A percentile compares a stretch with the other conserved stretches of the same genome.
phyloP scores from a whole-genome alignment of 768 basidiomycete genomes.

The Xerocomellus dryophilus region DNA sequence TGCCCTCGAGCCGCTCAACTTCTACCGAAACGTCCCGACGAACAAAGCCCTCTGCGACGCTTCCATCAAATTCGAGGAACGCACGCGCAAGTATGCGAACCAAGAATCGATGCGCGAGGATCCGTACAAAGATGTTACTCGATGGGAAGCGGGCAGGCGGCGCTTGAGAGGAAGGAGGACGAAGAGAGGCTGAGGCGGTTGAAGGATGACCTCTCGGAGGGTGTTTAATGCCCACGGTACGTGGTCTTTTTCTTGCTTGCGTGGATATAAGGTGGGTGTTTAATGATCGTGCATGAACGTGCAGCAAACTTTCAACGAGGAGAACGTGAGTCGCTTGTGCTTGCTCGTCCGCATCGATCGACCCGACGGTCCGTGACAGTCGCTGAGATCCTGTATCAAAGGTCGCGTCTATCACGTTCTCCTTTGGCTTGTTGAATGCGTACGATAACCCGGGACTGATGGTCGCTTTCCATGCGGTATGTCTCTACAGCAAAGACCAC shows the following conservation, averaged over 20 bases:
- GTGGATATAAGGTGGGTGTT: not conserved
- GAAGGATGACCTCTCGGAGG: slow-evolving; percentile 75
- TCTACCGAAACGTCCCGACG: slow-evolving; percentile 81
- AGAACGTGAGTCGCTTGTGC: slow-evolving; percentile 49
- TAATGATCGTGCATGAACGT: not conserved
- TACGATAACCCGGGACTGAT: too few species aligned
- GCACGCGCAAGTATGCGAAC: slow-evolving; percentile 66
- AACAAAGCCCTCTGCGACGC: slow-evolving; percentile 78
- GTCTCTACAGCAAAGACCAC: too few species aligned
- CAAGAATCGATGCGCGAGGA: slow-evolving; percentile 81
- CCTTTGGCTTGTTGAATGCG: too few species aligned
- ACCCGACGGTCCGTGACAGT: too few species aligned
- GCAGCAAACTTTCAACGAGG: slow-evolving; percentile 89
- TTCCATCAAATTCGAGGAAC: slow-evolving; percentile 69
- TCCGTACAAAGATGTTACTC: slow-evolving; percentile 71
- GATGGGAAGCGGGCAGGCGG: slow-evolving; percentile 83
- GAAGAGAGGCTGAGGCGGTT: slow-evolving; percentile 53
- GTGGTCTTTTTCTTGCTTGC: slow-evolving; percentile 23
- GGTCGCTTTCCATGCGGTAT: too few species aligned
- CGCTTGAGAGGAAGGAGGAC: slow-evolving; percentile 57
- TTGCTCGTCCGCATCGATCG: not conserved
- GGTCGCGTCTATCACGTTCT: too few species aligned
- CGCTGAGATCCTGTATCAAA: too few species aligned
- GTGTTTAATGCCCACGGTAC: slow-evolving; percentile 75
- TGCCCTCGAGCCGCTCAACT: slow-evolving; percentile 57